phyloP scores from a whole-genome alignment of 306 rosid species.

The Luffa aegyptiaca region DNA sequence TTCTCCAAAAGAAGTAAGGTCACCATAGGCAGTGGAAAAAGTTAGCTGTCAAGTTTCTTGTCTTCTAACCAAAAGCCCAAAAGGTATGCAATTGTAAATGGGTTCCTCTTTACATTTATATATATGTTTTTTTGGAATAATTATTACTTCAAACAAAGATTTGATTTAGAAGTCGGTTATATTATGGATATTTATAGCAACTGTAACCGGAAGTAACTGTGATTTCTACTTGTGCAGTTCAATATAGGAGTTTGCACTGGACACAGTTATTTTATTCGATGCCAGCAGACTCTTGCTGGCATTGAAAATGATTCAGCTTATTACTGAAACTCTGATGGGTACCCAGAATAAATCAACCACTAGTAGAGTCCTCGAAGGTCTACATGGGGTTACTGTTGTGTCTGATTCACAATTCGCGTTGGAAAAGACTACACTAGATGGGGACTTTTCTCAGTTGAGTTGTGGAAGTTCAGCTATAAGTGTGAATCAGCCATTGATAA shows the following conservation, averaged over 20 bases:
- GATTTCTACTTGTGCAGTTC: neutral
- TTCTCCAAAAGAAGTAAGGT: neutral
- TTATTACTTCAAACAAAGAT: neutral
- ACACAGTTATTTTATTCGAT: conserved; percentile 24
- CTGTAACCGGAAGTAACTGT: neutral
- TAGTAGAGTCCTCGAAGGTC: conserved; percentile 55
- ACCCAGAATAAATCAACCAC: conserved; percentile 23
- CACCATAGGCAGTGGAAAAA: neutral
- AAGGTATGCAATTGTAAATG: neutral
- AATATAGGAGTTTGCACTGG: conserved; percentile 13
- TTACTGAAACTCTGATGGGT: conserved; percentile 32
- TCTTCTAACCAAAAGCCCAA: neutral
- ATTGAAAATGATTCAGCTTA: conserved; percentile 20
- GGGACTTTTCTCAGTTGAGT: conserved; percentile 22
- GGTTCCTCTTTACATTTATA: neutral
- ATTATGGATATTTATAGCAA: neutral
- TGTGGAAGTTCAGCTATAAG: conserved; percentile 29
- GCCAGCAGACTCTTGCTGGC: conserved; percentile 77
- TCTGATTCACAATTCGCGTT: conserved; percentile 45
- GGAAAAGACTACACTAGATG: conserved; percentile 42
- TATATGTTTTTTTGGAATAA: neutral
- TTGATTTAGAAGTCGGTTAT: neutral
- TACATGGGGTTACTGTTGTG: conserved; percentile 64
- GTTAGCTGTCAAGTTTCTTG: neutral
- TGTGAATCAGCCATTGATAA: conserved; percentile 40